phyloP scores from a whole-genome alignment of 2,329 filamentous ascomycete species.

The Cladosporium sp. region DNA sequence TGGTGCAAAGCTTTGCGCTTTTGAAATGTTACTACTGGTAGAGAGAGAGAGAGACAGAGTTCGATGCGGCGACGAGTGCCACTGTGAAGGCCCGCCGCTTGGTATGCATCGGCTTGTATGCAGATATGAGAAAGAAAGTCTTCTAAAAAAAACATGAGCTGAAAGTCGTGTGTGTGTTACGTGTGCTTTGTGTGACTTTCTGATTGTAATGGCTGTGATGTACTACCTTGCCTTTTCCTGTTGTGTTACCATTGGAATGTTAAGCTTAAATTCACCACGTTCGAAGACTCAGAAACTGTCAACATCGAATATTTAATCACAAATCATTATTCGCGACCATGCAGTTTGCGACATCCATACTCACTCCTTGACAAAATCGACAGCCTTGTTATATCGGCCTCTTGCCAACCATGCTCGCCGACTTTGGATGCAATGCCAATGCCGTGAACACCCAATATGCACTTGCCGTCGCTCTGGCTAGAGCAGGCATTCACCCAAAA shows the following conservation, averaged over 20 bases:
- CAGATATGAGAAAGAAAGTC: slow-evolving; percentile 15
- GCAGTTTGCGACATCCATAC: too few species aligned
- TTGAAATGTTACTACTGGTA: neutral
- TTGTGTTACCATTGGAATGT: neutral
- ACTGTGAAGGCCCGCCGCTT: neutral
- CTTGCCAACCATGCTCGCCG: neutral
- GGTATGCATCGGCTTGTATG: slow-evolving; percentile 12
- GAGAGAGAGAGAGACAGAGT: neutral
- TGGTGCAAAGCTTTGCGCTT: slow-evolving; percentile 1
- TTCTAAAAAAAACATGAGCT: neutral
- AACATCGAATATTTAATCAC: too few species aligned
- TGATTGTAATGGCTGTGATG: neutral
- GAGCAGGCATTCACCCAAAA: neutral
- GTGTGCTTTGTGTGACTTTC: neutral
- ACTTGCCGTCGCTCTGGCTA: neutral
- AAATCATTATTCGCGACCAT: too few species aligned
- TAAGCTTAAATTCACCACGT: neutral
- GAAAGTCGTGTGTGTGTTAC: neutral
- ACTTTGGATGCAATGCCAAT: too few species aligned
- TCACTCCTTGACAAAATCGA: neutral
- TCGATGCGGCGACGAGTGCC: neutral
- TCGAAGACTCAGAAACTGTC: neutral
- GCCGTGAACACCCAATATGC: neutral
- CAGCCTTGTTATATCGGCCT: neutral
- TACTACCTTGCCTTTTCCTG: neutral